Base-by-base conservation (phyloP, 1,284 basidiomycete genomes). In the Boletus semigastroideus region DNA sequence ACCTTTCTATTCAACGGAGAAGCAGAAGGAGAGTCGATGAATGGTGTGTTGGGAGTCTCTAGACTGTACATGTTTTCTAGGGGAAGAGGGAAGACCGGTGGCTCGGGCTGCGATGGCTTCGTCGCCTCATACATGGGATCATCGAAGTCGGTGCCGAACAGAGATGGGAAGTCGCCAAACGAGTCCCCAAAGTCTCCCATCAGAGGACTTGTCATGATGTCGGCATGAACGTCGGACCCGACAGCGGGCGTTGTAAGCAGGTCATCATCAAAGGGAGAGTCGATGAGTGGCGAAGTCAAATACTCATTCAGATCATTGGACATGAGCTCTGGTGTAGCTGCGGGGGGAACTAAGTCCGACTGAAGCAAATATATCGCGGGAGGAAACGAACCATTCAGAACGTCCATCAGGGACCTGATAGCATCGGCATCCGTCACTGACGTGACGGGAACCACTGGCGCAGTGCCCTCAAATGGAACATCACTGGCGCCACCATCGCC, bases 251-350 rank as follows among this genome's bases (percentile, higher is more conserved):
- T 86, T 6, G 71, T 76, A 54, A 87, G 77, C 48, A 71, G 58
- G 63, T 81, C 76, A 33, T 84, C 80, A 12, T 77, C 75, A 50
- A 73, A 72, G 4, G 83, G 83, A n/a, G 78, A 78, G 42, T 78
- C 77, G 11, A 77, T 68, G 46, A 78, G 65, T 2, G 78, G 78
- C 28, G 77, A 79, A 9, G 78, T 79, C 11, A 79, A 61, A 56
- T 65, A 79, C 50, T 72, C 66, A 36, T 69, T 68, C 61, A 66
- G 49, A 48, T 71, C 67, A 9, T 62, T 62, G 58, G 64, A 57
- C 57, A 56, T 61, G 37, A 73, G 73, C 38, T 74, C 73, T 11
- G 74, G 75, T 13, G 74, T 72, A 22, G 64, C 73, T 54, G 65
- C 9, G 2, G 4, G 12, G 7, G 0, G 14, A 17, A 3, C 1